phyloP scores from a whole-genome alignment of 2,329 filamentous ascomycete genomes.

The Colletotrichum kahawae region DNA sequence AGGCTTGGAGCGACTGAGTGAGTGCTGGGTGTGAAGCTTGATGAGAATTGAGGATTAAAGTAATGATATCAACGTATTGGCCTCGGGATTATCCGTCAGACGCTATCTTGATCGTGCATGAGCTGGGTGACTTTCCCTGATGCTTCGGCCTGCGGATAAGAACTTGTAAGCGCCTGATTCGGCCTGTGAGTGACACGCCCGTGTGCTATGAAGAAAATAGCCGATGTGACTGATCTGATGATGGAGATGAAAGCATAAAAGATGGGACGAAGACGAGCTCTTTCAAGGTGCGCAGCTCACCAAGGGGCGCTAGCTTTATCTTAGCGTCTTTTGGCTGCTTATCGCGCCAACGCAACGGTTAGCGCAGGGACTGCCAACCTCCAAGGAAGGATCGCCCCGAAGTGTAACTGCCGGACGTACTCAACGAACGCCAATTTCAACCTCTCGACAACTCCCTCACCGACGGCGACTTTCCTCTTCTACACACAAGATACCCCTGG shows the following conservation, averaged over 20 bases:
- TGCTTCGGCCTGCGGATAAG: neutral
- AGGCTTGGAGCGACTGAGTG: slow-evolving; percentile 74
- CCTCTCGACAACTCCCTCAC: neutral
- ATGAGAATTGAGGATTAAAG: neutral
- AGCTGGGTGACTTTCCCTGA: neutral
- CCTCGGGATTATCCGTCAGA: neutral
- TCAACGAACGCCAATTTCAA: neutral
- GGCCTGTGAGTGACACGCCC: neutral
- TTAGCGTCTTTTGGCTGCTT: slow-evolving; percentile 3
- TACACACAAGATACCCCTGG: neutral
- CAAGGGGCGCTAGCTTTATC: slow-evolving; percentile 14
- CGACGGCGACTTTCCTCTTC: neutral
- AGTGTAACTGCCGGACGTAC: slow-evolving; percentile 9
- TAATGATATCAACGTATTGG: neutral
- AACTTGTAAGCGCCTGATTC: neutral
- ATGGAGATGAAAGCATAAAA: neutral
- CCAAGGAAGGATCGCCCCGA: neutral
- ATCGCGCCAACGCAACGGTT: neutral
- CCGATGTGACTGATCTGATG: slow-evolving; percentile 5
- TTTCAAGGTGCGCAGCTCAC: neutral
- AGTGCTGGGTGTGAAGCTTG: neutral
- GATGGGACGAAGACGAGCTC: neutral
- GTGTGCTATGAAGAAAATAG: neutral
- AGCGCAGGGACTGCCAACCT: slow-evolving; percentile 1
- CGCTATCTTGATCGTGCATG: slow-evolving; percentile 22